Percentiles rank a stretch among this genome's conserved stretches.
phyloP scores from a whole-genome alignment of 2,329 filamentous ascomycete genomes.

The Elsinoe arachidis region DNA sequence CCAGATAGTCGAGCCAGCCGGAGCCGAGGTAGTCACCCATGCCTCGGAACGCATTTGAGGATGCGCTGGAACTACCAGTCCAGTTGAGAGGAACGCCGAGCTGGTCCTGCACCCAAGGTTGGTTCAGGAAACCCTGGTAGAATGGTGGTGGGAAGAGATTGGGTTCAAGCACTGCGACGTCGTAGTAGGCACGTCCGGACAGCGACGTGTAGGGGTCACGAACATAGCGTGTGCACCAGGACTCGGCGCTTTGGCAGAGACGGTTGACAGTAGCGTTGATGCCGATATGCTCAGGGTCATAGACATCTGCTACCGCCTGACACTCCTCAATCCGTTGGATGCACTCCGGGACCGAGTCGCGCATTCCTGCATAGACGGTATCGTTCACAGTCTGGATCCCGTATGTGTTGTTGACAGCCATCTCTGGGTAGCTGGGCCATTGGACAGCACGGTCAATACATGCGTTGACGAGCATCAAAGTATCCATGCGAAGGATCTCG shows the following conservation, averaged over 20 bases:
- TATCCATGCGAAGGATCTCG: constrained; percentile 40
- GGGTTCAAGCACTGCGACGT: constrained; percentile 43
- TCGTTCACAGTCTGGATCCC: constrained; percentile 40
- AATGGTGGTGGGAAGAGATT: constrained; percentile 36
- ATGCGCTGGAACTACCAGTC: constrained; percentile 23
- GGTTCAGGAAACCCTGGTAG: constrained; percentile 49
- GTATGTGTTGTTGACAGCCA: constrained; percentile 51
- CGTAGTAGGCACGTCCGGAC: constrained; percentile 46
- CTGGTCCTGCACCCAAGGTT: constrained; percentile 47
- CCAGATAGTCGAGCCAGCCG: constrained; percentile 32
- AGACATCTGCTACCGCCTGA: constrained; percentile 27
- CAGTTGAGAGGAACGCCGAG: constrained; percentile 45
- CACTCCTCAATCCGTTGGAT: constrained; percentile 48
- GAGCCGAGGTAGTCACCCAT: constrained; percentile 39
- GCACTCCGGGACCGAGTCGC: constrained; percentile 27
- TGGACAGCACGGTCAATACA: constrained; percentile 46
- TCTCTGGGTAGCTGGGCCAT: constrained; percentile 29
- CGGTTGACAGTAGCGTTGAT: constrained; percentile 31
- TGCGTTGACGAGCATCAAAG: constrained; percentile 48
- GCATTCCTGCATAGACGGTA: background rate
- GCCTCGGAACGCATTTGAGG: constrained; percentile 33
- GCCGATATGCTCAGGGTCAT: constrained; percentile 19
- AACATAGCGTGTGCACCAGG: constrained; percentile 50
- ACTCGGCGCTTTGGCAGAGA: constrained; percentile 47
- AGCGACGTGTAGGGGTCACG: constrained; percentile 42